Evolutionary conservation across 2,329 filamentous ascomycete species (phyloP), one percentile per base, ranked within the genome.

Genomic region (Beauveria rudraprayagi): DNA sequence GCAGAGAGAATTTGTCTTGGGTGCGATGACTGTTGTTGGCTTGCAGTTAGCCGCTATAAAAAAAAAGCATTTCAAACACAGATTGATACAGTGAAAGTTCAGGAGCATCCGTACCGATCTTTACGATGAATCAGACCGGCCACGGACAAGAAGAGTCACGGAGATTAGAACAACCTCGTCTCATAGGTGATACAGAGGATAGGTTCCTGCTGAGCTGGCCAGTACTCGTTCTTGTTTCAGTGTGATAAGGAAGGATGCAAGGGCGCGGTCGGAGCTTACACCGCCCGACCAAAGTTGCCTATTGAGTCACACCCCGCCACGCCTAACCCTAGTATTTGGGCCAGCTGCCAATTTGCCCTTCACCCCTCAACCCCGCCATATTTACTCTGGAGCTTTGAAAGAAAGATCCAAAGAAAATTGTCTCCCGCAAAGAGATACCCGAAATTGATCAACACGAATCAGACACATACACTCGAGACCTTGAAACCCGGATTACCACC

Each of bases 301-400:
- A 14, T 61, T 61, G 59, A 61, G 59, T 61, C 59, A 61, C 58
- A 55, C 59, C 51, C 59, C 43, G 10, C 34, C 34, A 14, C 11
- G 34, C 34, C 34, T 5, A 16, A 37, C 34, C 34, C 47, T 22
- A 7, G 47, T 44, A 48, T 41, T 56, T 56, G 22, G 34, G 52
- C 40, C 48, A 22, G 51, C 58, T 54, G 40, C 48, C 57, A 51
- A 26, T 37, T 46, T 34, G 41, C 30, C 41, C 34, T 34, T 56
- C 59, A 48, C 51, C 52, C 52, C 44, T 61, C 51, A 48, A 61
- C 59, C 59, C 59, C 59, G 59, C 59, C 59, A 56, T 54, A 54
- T 28, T 14, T 54, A 54, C 41, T 14, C 26, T 46, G 16, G 37
- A 51, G 28, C 24, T 19, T 17, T 14, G 11, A 8, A 43, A 10